A percentile compares a stretch with the other conserved stretches of the same genome.
Conservation (phyloP, 441 rosid genomes). For the Syzygium malaccense region DNA sequence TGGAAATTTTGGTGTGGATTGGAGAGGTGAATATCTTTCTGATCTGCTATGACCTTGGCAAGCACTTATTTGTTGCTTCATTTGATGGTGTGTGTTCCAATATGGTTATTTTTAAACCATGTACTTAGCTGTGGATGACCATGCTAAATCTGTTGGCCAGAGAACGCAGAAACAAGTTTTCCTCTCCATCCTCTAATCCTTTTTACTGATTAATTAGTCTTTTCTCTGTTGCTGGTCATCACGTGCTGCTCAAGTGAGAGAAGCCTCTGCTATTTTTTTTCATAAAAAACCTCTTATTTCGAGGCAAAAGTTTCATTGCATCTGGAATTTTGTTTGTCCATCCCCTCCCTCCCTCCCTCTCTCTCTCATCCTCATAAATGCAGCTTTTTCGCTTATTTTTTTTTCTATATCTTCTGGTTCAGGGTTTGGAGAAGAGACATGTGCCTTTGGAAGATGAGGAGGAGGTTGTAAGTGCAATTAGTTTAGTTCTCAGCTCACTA, state of each 20-base stretch:
- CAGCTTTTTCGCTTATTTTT: neutral
- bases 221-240: neutral
- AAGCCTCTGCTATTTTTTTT: neutral
- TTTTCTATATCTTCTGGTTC: constrained; percentile 3
- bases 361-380: neutral
- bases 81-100: neutral
- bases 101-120: neutral
- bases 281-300: neutral
- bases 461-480: constrained; percentile 79
- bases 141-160: neutral
- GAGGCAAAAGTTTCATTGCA: neutral
- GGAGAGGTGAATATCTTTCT: constrained; percentile 56
- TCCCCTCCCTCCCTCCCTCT: neutral
- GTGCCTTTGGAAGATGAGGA: constrained; percentile 89
- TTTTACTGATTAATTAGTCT: neutral
- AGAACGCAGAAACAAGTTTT: neutral
- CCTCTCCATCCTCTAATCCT: neutral
- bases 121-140: neutral
- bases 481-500: constrained; percentile 60
- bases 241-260: neutral
- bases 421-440: constrained; percentile 78
- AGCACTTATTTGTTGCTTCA: neutral
- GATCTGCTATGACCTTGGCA: neutral
- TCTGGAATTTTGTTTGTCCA: neutral
- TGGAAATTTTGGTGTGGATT: constrained; percentile 88